Percentiles rank a stretch among this genome's conserved stretches.
Conservation (phyloP, 2,329 filamentous ascomycete genomes). For the Rutstroemia sp. region DNA sequence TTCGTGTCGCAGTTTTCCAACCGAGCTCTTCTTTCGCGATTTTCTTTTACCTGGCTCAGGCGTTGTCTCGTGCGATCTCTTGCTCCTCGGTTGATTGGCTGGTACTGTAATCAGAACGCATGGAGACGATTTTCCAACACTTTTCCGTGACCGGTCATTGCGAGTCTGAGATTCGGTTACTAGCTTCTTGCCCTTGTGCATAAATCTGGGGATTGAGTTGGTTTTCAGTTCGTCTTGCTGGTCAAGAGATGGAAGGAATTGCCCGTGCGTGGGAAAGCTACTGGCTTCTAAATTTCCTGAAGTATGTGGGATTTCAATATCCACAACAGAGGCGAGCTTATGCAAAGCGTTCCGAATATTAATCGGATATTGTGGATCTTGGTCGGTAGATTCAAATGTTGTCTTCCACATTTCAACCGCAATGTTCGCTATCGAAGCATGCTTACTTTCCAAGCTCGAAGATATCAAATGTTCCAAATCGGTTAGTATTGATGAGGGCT, state of each 20-base stretch:
- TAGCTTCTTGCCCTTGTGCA: too few species aligned
- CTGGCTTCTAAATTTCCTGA: conserved; percentile 30
- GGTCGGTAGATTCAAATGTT: conserved; percentile 54
- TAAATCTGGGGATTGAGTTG: too few species aligned
- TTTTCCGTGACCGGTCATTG: neutral
- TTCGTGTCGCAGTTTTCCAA: conserved; percentile 61
- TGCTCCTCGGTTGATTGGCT: conserved; percentile 8
- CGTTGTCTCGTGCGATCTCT: conserved; percentile 21
- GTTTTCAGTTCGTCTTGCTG: conserved; percentile 12
- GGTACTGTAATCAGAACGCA: conserved; percentile 18
- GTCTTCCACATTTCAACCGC: conserved; percentile 61
- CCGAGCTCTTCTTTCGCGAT: conserved; percentile 30
- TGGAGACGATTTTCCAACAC: conserved; percentile 14
- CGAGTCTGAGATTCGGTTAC: too few species aligned
- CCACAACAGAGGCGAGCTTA: conserved; percentile 48
- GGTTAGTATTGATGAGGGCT: conserved; percentile 38
- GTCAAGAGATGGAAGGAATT: conserved; percentile 34
- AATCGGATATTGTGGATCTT: conserved; percentile 53
- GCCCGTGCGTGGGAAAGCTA: conserved; percentile 23
- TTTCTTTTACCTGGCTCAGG: conserved; percentile 32
- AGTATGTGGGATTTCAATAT: conserved; percentile 43
- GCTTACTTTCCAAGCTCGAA: conserved; percentile 52
- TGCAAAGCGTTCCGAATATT: conserved; percentile 55
- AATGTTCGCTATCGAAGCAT: conserved; percentile 43
- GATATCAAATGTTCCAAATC: conserved; percentile 48